phyloP scores from a whole-genome alignment of 805 yeast species.

The Yarrowia porcina region DNA sequence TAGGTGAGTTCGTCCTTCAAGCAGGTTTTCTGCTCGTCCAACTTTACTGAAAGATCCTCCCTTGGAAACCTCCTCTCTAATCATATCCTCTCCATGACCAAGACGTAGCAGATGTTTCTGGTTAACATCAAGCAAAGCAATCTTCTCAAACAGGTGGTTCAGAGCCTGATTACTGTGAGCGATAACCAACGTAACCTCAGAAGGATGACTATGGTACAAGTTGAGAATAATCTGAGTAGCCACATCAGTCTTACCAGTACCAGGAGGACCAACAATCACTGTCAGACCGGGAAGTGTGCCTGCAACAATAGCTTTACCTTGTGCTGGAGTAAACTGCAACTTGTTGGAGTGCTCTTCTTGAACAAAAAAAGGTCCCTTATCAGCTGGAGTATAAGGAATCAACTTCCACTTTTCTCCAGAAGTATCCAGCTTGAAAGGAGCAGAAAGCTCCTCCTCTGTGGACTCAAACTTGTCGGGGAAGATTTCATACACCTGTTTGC shows the following conservation, averaged over 20 bases:
- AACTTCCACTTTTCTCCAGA: slow-evolving; percentile 3
- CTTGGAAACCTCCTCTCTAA: slow-evolving; percentile 18
- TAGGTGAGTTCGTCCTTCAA: slow-evolving; percentile 27
- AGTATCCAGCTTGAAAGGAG: slow-evolving; percentile 21
- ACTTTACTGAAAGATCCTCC: slow-evolving; percentile 14
- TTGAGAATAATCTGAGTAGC: slow-evolving; percentile 34
- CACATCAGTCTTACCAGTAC: slow-evolving; percentile 57
- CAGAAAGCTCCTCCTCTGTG: neutral
- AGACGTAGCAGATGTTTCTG: slow-evolving; percentile 34
- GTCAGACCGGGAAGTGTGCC: slow-evolving; percentile 48
- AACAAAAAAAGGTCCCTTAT: slow-evolving; percentile 30
- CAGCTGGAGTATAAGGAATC: slow-evolving; percentile 24
- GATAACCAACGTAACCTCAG: slow-evolving; percentile 37
- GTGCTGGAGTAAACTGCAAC: slow-evolving; percentile 32
- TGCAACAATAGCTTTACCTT: slow-evolving; percentile 35
- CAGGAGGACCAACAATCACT: slow-evolving; percentile 75
- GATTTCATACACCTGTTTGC: slow-evolving; percentile 30
- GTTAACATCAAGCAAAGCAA: slow-evolving; percentile 31
- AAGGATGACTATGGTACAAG: slow-evolving; percentile 32
- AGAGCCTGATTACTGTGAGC: slow-evolving; percentile 35
- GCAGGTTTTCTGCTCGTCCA: slow-evolving; percentile 27
- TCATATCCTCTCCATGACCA: slow-evolving; percentile 32
- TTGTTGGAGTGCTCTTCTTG: slow-evolving; percentile 25
- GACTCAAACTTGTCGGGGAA: slow-evolving; percentile 24
- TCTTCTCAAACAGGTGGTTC: slow-evolving; percentile 32